Base-by-base conservation (phyloP, 2,329 filamentous ascomycete genomes). In the Neofusicoccum cordaticola region DNA sequence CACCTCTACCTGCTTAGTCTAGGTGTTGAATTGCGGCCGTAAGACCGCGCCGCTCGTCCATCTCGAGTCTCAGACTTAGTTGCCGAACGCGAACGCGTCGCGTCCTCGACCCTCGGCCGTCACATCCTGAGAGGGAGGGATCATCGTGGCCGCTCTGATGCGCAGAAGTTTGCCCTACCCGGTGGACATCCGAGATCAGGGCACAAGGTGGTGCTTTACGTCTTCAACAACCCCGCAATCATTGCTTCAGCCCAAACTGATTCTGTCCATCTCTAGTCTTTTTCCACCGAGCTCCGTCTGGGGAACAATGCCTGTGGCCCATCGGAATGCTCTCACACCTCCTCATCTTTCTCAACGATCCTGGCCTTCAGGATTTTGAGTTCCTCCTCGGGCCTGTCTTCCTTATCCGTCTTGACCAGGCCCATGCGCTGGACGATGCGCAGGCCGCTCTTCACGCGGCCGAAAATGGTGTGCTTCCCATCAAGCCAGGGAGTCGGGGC, bases 391-490 rank as follows among this genome's bases (percentile, higher is more conserved):
- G 95, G 95, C 70, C 89, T 82, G 77, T 98, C 95, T 70, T 94
- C 92, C 7, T 80, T 79, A 27, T 87, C 91, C 0, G 93, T 97
- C 81, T 90, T 92, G 57, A 97, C 92, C 65, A 95, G 76, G 0
- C 93, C 95, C 86, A 99, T 91, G 69, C 92, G 85, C 81, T 92
- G 89, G 34, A 98, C 88, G n/a, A 94, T 84, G 64, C 85, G 83
- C 85, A 98, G 87, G 0, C 95, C 95, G 63, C 80, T 86, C 81
- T 90, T 93, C 44, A 99, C 93, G 62, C 94, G 83, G 0, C 95
- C 95, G 75, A 99, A 99, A 69, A 99, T 96, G 11, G 93, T 96
- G 77, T 99, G 94, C 78, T 97, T 97, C 22, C 93, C 93, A 78
- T 99, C 95, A 66, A 99, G 80, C 94, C 94, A 98, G 0, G 95